Percentiles rank a stretch among this genome's conserved stretches.
Evolutionary conservation across 2,329 filamentous ascomycete genomes (phyloP).

Genomic region (Ceratocystis lukuohia): DNA sequence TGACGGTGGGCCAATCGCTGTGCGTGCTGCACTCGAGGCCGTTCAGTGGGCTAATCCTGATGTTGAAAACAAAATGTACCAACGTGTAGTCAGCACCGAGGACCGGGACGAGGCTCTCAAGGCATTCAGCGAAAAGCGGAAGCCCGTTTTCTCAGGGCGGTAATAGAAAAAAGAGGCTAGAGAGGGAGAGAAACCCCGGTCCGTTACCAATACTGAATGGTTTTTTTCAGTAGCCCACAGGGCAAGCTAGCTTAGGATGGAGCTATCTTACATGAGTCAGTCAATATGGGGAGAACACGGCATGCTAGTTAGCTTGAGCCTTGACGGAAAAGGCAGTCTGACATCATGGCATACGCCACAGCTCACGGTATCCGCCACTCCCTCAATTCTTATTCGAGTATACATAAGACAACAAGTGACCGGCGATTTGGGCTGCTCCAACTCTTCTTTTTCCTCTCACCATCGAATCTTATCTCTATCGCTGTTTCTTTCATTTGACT

Average conservation of each 20-base stretch:
- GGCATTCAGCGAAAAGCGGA: slow-evolving; percentile 61
- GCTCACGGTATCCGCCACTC: neutral
- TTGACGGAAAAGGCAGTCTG: slow-evolving; percentile 3
- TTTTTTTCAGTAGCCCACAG: neutral
- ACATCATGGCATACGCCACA: slow-evolving; percentile 15
- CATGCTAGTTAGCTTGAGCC: neutral
- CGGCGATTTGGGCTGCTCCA: neutral
- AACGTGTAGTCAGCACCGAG: slow-evolving; percentile 66
- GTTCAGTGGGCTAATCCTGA: slow-evolving; percentile 59
- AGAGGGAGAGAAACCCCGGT: neutral
- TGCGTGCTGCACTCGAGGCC: slow-evolving; percentile 66
- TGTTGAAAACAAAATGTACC: slow-evolving; percentile 79
- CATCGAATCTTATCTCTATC: neutral
- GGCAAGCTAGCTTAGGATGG: neutral
- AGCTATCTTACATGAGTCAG: slow-evolving; percentile 2
- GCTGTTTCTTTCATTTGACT: neutral
- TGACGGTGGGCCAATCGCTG: slow-evolving; percentile 73
- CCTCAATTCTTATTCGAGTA: neutral
- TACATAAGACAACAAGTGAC: neutral
- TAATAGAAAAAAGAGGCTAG: slow-evolving; percentile 24
- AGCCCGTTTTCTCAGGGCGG: slow-evolving; percentile 43
- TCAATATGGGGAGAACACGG: neutral
- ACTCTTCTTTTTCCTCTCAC: neutral
- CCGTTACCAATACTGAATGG: neutral
- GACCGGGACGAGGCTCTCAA: slow-evolving; percentile 78